These are phyloP conservation scores for Helotiales sp. DNA, from an alignment of 2,329 filamentous ascomycete species.

Conservation along the genomic window DNA sequence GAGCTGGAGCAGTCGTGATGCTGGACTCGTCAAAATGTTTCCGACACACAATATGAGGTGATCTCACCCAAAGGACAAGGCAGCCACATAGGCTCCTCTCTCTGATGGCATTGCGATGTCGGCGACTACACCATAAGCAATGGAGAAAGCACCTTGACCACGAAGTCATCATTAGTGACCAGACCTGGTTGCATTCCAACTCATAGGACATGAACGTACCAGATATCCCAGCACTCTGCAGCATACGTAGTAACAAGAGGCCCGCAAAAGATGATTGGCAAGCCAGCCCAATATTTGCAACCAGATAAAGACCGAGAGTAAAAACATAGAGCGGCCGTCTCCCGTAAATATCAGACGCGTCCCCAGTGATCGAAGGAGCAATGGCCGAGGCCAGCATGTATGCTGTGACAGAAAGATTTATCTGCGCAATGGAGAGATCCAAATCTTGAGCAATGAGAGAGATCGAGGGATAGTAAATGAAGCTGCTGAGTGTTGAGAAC, in stretches of 20 bases:
- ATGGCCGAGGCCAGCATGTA: constrained; percentile 50
- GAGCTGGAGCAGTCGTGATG: constrained; percentile 21
- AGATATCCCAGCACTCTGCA: constrained; percentile 56
- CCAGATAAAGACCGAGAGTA: constrained; percentile 52
- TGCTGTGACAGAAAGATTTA: constrained; percentile 25
- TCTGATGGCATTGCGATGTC: constrained; percentile 68
- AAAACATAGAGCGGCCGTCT: constrained; percentile 53
- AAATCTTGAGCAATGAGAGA: constrained; percentile 12
- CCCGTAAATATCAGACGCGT: constrained; percentile 52
- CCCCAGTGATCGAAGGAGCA: constrained; percentile 55
- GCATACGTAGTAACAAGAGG: constrained; percentile 51
- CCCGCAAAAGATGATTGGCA: constrained; percentile 45
- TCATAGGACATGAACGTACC: no score
- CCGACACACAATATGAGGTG: constrained; percentile 26
- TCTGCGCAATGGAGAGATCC: neutral
- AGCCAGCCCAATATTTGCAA: constrained; percentile 53
- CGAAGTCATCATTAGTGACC: no score
- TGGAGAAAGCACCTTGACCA: constrained; percentile 50
- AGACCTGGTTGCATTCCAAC: no score
- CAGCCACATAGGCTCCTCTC: constrained; percentile 49
- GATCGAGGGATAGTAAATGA: constrained; percentile 23
- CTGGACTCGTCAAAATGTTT: constrained; percentile 33
- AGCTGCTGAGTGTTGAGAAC: constrained; percentile 17
- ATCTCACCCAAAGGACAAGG: constrained; percentile 37
- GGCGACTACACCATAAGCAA: constrained; percentile 64